Evolutionary conservation across 805 yeast genomes (phyloP).

Genomic region (Sungouiella thailandica): DNA sequence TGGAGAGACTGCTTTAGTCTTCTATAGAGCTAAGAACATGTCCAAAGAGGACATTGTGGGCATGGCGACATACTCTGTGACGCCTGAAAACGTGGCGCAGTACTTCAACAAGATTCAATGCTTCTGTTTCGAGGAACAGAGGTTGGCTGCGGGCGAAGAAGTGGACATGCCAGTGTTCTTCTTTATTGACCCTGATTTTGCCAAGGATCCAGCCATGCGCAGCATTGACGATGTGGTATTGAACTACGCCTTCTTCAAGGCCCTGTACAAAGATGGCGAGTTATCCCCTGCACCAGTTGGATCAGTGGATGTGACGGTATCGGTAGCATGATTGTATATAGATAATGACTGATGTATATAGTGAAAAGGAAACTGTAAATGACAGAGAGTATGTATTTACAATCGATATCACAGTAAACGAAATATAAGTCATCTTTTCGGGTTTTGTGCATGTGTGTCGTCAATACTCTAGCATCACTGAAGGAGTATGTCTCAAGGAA

Average conservation of each 20-base stretch:
- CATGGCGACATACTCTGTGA: slow-evolving; percentile 96
- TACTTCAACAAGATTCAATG: slow-evolving; percentile 97
- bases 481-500: no score
- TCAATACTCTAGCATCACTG: no score
- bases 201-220: slow-evolving; percentile 87
- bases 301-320: slow-evolving; percentile 6
- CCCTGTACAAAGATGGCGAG: slow-evolving; percentile 40
- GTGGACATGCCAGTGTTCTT: slow-evolving; percentile 98
- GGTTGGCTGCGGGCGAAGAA: slow-evolving; percentile 90
- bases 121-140: slow-evolving; percentile 96
- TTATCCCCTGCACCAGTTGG: slow-evolving; percentile 33
- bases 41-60: slow-evolving; percentile 91
- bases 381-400: no score
- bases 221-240: slow-evolving; percentile 84
- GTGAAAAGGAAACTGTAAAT: neutral
- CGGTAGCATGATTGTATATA: slow-evolving; percentile 4
- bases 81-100: slow-evolving; percentile 95
- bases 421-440: no score
- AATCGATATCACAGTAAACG: no score
- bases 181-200: slow-evolving; percentile 94
- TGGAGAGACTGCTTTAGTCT: slow-evolving; percentile 96
- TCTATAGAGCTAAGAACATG: slow-evolving; percentile 84
- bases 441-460: no score
- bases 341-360: slow-evolving; percentile 1
- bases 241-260: slow-evolving; percentile 88